phyloP scores from a whole-genome alignment of 177 flowering plant genomes.

The Vitis hybrid region DNA sequence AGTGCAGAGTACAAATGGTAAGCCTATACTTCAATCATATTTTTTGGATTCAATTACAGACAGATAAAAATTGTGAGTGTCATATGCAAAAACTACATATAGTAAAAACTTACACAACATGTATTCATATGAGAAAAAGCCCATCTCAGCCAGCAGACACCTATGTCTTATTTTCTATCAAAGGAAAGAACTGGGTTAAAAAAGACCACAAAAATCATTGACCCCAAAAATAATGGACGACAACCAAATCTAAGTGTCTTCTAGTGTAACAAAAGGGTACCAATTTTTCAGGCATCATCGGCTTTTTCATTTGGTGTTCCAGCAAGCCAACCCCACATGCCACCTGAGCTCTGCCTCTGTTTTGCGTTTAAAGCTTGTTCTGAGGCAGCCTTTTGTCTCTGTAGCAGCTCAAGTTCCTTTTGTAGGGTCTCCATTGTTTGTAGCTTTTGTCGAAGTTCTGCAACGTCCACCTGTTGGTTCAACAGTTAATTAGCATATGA shows the following conservation, averaged over 20 bases:
- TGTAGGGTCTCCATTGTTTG: constrained; percentile 81
- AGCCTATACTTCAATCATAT: constrained; percentile 1
- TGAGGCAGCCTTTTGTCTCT: constrained; percentile 86
- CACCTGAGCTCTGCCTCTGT: constrained; percentile 82
- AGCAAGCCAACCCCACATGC: constrained; percentile 99
- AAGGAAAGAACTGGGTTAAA: constrained; percentile 9
- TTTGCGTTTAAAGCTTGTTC: constrained; percentile 76
- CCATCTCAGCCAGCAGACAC: not conserved
- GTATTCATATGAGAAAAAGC: constrained; percentile 9
- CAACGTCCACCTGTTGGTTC: constrained; percentile 82
- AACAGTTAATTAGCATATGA: not conserved
- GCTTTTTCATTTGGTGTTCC: constrained; percentile 53
- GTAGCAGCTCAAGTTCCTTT: constrained; percentile 88
- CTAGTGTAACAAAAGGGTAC: no score
- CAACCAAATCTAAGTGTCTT: constrained; percentile 15
- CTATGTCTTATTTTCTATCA: constrained; percentile 24
- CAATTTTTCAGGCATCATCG: constrained; percentile 34
- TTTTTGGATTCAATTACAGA: constrained; percentile 1
- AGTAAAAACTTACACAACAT: constrained; percentile 9
- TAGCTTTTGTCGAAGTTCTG: constrained; percentile 88
- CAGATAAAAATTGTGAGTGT: not conserved
- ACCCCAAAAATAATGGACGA: constrained; percentile 7
- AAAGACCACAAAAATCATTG: not conserved
- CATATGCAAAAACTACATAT: constrained; percentile 11
- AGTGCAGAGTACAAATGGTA: no score